These are phyloP conservation scores for Phytophthora hibernalis DNA, from an alignment of 352 stramenopile genomes.

Conservation along the genomic window DNA sequence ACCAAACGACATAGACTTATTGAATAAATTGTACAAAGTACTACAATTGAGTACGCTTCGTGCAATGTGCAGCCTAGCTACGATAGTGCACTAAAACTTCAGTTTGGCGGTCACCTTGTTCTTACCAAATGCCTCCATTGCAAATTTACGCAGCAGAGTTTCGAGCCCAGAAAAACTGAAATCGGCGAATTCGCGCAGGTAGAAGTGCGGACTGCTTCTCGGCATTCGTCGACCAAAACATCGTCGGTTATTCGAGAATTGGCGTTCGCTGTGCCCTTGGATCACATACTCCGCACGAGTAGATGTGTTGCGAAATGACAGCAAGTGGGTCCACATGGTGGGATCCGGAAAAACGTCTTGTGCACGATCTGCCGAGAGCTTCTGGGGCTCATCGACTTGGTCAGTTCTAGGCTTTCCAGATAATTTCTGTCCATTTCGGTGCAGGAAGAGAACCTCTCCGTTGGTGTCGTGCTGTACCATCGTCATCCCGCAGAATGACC, in stretches of 20 bases:
- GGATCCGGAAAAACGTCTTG: slow-evolving; percentile 16
- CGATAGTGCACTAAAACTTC: too few relatives aligned
- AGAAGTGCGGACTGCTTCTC: slow-evolving; percentile 37
- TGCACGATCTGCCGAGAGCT: neutral
- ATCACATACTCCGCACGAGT: slow-evolving; percentile 17
- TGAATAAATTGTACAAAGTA: slow-evolving; percentile 21
- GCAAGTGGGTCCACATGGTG: slow-evolving; percentile 41
- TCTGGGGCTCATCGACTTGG: neutral
- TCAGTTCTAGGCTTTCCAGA: slow-evolving; percentile 20
- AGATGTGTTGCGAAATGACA: slow-evolving; percentile 35
- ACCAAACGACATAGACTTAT: slow-evolving; percentile 15
- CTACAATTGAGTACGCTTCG: neutral
- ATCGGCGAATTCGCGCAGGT: slow-evolving; percentile 22
- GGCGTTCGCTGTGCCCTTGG: slow-evolving; percentile 6
- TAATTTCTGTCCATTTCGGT: slow-evolving; percentile 73
- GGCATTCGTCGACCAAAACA: slow-evolving; percentile 52
- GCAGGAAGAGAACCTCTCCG: slow-evolving; percentile 62
- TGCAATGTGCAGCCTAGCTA: too few relatives aligned
- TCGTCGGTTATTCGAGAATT: neutral
- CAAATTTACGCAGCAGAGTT: slow-evolving; percentile 28
- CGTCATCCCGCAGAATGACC: slow-evolving; percentile 67
- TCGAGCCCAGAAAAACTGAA: slow-evolving; percentile 37
- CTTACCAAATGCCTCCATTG: slow-evolving; percentile 18
- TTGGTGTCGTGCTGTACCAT: slow-evolving; percentile 68
- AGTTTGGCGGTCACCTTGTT: neutral